These are phyloP conservation scores for Colletotrichum filicis DNA, from an alignment of 2,329 filamentous ascomycete genomes.

Conservation along the genomic window DNA sequence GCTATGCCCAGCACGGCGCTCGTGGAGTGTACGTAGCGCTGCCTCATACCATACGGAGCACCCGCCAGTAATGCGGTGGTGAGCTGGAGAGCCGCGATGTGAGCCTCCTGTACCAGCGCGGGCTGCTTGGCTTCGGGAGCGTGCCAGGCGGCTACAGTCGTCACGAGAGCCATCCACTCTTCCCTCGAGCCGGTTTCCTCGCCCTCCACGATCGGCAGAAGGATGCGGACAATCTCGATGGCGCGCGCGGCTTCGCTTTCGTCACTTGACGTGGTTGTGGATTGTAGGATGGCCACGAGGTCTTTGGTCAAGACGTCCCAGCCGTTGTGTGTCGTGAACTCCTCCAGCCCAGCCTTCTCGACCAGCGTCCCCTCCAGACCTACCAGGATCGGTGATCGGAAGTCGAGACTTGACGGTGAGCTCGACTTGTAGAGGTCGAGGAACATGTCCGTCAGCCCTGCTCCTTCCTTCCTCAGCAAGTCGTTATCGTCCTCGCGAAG, in stretches of 20 bases:
- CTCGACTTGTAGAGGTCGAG: constrained; percentile 67
- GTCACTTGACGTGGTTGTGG: constrained; percentile 38
- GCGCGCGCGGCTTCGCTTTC: constrained; percentile 57
- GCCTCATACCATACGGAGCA: constrained; percentile 57
- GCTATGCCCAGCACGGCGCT: constrained; percentile 61
- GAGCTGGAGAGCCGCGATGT: constrained; percentile 66
- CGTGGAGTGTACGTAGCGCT: constrained; percentile 63
- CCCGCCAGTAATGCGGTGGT: constrained; percentile 62
- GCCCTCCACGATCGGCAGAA: constrained; percentile 63
- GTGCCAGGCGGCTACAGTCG: constrained; percentile 60
- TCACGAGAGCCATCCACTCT: constrained; percentile 68
- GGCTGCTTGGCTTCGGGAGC: constrained; percentile 44
- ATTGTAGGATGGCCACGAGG: constrained; percentile 55
- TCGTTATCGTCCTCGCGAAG: constrained; percentile 76
- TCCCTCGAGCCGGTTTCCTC: constrained; percentile 57
- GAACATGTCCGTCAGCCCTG: constrained; percentile 71
- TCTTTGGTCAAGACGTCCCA: constrained; percentile 66
- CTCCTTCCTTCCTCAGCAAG: constrained; percentile 63
- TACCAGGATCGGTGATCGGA: constrained; percentile 67
- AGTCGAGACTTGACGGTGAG: constrained; percentile 55
- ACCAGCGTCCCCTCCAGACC: constrained; percentile 67
- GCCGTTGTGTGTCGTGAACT: constrained; percentile 62
- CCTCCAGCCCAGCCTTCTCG: constrained; percentile 57
- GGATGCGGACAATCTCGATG: constrained; percentile 65
- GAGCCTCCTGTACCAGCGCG: constrained; percentile 56